Conservation (phyloP, 768 basidiomycete genomes). For the Candolleomyces aberdarensis region DNA sequence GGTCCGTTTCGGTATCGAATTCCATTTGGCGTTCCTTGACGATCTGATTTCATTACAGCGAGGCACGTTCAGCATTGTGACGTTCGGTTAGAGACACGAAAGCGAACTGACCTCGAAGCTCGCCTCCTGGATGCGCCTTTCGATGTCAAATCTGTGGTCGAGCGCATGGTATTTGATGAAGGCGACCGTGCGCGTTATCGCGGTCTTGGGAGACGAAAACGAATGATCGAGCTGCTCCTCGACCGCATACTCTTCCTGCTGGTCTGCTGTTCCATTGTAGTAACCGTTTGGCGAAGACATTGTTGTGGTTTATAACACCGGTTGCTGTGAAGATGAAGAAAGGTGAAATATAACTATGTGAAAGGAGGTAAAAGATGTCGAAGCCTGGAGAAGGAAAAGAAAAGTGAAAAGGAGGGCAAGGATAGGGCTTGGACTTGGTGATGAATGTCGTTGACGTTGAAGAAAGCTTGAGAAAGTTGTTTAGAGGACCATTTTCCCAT, state of each 20-base stretch:
- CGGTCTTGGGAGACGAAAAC: constrained; percentile 10
- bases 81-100: background rate
- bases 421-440: constrained; percentile 5
- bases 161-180: constrained; percentile 84
- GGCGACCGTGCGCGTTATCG: constrained; percentile 66
- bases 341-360: background rate
- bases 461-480: constrained; percentile 6
- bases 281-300: constrained; percentile 2
- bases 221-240: background rate
- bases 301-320: background rate
- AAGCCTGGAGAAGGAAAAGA: background rate
- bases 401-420: background rate
- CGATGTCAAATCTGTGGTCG: constrained; percentile 72
- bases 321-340: background rate
- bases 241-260: background rate
- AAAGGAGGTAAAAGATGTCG: background rate
- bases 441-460: constrained; percentile 10
- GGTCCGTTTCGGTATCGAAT: constrained; percentile 80
- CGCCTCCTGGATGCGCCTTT: constrained; percentile 73
- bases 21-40: constrained; percentile 89
- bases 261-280: background rate
- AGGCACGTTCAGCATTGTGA: constrained; percentile 8
- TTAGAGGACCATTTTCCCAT: background rate
- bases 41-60: constrained; percentile 44
- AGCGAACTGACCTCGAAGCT: constrained; percentile 67